These are phyloP conservation scores for Hypoxylon sp. DNA, from an alignment of 2,329 filamentous ascomycete genomes.

Conservation along the genomic window DNA sequence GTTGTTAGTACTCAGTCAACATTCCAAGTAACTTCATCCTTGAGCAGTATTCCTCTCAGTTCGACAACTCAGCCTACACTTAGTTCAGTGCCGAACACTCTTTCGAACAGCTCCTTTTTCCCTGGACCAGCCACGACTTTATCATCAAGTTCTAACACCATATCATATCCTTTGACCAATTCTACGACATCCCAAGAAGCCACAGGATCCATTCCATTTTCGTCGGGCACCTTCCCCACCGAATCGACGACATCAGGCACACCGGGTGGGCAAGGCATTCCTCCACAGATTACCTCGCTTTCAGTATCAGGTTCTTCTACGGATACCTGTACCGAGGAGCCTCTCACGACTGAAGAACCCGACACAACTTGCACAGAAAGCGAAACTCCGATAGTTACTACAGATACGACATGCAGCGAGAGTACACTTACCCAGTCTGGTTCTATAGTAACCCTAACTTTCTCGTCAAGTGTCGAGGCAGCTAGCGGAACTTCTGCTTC, in stretches of 20 bases:
- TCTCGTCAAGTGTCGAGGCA: slow-evolving; percentile 12
- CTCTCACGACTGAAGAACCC: slow-evolving; percentile 17
- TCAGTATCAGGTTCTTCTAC: slow-evolving; percentile 12
- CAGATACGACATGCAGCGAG: slow-evolving; percentile 36
- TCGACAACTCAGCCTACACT: slow-evolving; percentile 12
- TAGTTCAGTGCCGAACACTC: slow-evolving; percentile 12
- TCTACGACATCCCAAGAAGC: slow-evolving; percentile 15
- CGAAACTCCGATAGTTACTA: slow-evolving; percentile 18
- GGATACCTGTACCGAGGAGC: slow-evolving; percentile 34
- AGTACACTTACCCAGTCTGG: slow-evolving; percentile 29
- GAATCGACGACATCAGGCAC: slow-evolving; percentile 1
- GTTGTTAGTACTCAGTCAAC: slow-evolving; percentile 9
- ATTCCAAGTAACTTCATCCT: neutral
- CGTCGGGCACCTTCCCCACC: slow-evolving; percentile 8
- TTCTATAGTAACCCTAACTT: slow-evolving; percentile 17
- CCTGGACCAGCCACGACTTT: neutral
- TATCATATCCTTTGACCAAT: slow-evolving; percentile 16
- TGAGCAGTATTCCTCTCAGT: slow-evolving; percentile 9
- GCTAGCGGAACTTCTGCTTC: slow-evolving; percentile 3
- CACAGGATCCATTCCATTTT: slow-evolving; percentile 12
- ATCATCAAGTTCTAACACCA: slow-evolving; percentile 10
- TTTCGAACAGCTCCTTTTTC: slow-evolving; percentile 16
- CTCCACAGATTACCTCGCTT: slow-evolving; percentile 23
- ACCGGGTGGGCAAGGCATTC: slow-evolving; percentile 14
- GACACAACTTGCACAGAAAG: slow-evolving; percentile 36